Evolutionary conservation across 2,329 filamentous ascomycete species (phyloP), one percentile per base, ranked within the genome.

Genomic region (Xylaria sp.): DNA sequence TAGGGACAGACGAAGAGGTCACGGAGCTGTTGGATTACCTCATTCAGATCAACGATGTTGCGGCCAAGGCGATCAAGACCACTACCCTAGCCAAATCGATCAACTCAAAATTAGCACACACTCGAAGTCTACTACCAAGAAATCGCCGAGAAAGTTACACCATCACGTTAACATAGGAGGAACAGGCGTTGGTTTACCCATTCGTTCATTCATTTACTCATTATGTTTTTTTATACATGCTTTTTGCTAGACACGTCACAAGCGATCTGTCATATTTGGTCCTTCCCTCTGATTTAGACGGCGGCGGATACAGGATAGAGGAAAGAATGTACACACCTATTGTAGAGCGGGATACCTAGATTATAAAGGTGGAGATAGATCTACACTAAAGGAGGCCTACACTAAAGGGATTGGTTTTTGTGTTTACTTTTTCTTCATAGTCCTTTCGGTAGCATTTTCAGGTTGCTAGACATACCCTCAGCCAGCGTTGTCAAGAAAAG

Each of bases 1-100:
- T 85, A 10, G 83, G 83, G 1, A 82, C 79, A 0, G 84, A 85
- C 60, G 83, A 83, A 2, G 83, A 84, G 71, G 82, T 85, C 50
- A 80, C 79, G 0, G 84, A 85, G 50, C 70, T 86, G 16, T 73
- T 86, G 25, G 79, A 81, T 16, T 80, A 80, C 70, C 79, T 78
- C 25, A 76, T 85, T 3, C 74, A 83, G 71, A 83, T 77, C 27
- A 76, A 79, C 54, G 69, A 76, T 9, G 71, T 82, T 32, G 77
- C 80, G 18, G 82, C 81, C 1, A 75, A 76, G 44, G 80, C 81
- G 29, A 73, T 82, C 66, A 78, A 77, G 55, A 75, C 76, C n/a
- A 69, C 84, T 16, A 69, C 84, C 18, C 79, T 82, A 40, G 78
- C 83, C 13, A 77, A 65, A 21, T 69, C 70, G 2, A 27, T 71